Conservation (phyloP, 345 rosid genomes). For the Salix caprea region DNA sequence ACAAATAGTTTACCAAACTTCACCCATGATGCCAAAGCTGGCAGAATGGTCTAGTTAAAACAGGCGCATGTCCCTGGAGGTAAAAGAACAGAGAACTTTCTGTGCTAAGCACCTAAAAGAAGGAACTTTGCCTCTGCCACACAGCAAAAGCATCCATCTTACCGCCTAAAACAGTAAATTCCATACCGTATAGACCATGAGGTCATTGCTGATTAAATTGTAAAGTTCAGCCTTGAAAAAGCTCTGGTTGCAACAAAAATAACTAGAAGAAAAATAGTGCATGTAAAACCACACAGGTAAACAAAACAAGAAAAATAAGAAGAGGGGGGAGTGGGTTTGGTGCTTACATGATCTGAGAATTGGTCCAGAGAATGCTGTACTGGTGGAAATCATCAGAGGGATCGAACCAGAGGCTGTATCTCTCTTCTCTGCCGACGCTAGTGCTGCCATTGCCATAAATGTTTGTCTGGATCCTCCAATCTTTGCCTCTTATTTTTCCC, state of each 20-base stretch:
- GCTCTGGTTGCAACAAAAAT: background rate
- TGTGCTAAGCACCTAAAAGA: slow-evolving; percentile 14
- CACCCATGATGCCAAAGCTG: slow-evolving; percentile 1
- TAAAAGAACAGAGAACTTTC: slow-evolving; percentile 21
- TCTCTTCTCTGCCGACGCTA: slow-evolving; percentile 79
- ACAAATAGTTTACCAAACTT: slow-evolving; percentile 12
- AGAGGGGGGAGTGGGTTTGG: background rate
- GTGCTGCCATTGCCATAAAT: slow-evolving; percentile 96
- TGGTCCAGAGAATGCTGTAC: slow-evolving; percentile 89
- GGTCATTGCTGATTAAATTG: slow-evolving; percentile 8
- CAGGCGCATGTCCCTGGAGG: slow-evolving; percentile 17
- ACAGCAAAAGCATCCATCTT: slow-evolving; percentile 19
- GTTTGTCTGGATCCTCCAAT: slow-evolving; percentile 99
- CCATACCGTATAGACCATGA: background rate
- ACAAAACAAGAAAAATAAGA: background rate
- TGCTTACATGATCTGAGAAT: slow-evolving; percentile 79
- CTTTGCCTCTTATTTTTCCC: slow-evolving; percentile 95
- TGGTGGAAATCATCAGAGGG: slow-evolving; percentile 93
- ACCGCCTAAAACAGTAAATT: slow-evolving; percentile 17
- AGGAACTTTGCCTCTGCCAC: slow-evolving; percentile 11
- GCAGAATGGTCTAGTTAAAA: slow-evolving; percentile 21
- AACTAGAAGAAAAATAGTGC: background rate
- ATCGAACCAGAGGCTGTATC: slow-evolving; percentile 97
- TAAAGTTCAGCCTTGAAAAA: slow-evolving; percentile 1
- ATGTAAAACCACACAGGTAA: background rate